Percentiles rank a stretch among this genome's conserved stretches.
Evolutionary conservation across 441 rosid genomes (phyloP).

Genomic region (Erysimum cheiri): DNA sequence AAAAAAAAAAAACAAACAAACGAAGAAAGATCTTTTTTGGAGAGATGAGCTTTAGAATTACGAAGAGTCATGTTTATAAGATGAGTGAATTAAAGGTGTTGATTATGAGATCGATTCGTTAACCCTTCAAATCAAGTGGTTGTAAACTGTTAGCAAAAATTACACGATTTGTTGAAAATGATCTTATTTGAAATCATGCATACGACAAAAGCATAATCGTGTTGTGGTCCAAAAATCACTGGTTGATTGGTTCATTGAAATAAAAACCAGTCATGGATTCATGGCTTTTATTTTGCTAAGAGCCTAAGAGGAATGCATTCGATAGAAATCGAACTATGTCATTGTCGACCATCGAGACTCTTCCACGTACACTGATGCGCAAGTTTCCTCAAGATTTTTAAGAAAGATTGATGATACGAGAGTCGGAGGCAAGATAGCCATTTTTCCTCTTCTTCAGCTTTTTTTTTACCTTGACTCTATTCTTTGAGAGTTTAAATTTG

Average conservation of each 20-base stretch:
- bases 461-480: not conserved
- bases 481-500: not conserved
- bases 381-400: not conserved
- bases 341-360: not conserved
- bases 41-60: not conserved
- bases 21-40: too few relatives aligned
- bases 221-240: not conserved
- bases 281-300: not conserved
- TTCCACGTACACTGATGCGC: not conserved
- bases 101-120: not conserved
- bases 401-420: conserved; percentile 23
- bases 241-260: not conserved
- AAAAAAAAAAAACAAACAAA: too few relatives aligned
- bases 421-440: conserved; percentile 33
- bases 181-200: not conserved
- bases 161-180: not conserved
- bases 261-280: too few relatives aligned
- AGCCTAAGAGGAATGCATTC: not conserved
- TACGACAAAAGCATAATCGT: not conserved
- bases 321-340: not conserved
- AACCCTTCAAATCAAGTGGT: not conserved
- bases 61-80: not conserved
- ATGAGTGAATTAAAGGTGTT: not conserved
- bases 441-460: not conserved
- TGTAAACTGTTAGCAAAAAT: not conserved